Percentiles rank a stretch among this genome's conserved stretches.
Conservation (phyloP, 257 asterid genomes). For the Nyctanthes arbortristis region DNA sequence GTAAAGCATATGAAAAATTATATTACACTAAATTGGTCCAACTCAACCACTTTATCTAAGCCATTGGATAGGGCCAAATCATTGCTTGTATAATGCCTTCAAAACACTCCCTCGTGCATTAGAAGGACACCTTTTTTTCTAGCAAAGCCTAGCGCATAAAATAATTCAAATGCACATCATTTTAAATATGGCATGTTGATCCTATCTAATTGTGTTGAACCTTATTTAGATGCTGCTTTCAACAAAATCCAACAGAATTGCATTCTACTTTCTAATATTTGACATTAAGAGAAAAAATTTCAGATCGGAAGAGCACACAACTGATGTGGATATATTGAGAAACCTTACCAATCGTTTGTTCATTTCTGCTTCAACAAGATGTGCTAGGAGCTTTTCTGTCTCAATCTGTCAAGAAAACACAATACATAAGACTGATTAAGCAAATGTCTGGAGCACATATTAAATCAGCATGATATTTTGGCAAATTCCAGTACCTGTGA, state of each 20-base stretch:
- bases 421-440: constrained; percentile 5
- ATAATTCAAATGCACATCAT: too few species aligned
- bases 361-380: constrained; percentile 94
- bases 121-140: too few species aligned
- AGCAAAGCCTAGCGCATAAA: too few species aligned
- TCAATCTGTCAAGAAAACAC: constrained; percentile 60
- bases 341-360: constrained; percentile 71
- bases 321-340: constrained; percentile 11
- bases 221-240: too few species aligned
- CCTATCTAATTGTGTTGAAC: too few species aligned
- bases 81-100: too few species aligned
- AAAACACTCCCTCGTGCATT: too few species aligned
- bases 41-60: too few species aligned
- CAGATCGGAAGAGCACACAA: constrained; percentile 2
- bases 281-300: not conserved
- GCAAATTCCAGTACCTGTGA: constrained; percentile 68
- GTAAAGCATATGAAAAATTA: not conserved
- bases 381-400: constrained; percentile 95
- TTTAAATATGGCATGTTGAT: too few species aligned
- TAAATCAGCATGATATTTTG: constrained; percentile 1
- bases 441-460: constrained; percentile 7
- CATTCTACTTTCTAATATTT: not conserved
- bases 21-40: not conserved
- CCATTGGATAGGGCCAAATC: too few species aligned
- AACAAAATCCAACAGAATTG: not conserved